Base-by-base conservation (phyloP, 345 rosid genomes). In the Litchi chinensis region DNA sequence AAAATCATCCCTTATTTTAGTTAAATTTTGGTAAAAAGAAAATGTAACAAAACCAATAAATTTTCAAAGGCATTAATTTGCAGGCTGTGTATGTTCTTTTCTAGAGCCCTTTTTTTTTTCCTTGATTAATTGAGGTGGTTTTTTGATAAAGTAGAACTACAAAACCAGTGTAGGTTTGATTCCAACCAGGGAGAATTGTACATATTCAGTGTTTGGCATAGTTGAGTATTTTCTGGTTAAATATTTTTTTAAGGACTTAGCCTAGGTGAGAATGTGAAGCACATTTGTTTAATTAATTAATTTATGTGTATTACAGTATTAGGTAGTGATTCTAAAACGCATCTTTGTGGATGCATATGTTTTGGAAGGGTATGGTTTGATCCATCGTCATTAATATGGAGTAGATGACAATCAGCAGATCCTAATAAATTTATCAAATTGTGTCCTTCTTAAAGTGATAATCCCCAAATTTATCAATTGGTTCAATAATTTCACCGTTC, bases 301-400 rank as follows among this genome's bases (percentile, higher is more conserved):
- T 19, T 59, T 18, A 59, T 6, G 1, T 59, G 37, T 3, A 32
- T 32, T 32, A 32, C 37, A 32, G 11, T 6, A 18, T 59, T n/a
- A 59, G 64, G n/a, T 59, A 18, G 64, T 59, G 64, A n/a, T 59
- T 59, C 63, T n/a, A 21, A 59, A 26, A 12, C 22, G 19, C 18
- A 41, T 60, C 40, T 60, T 6, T 19, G 67, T 60, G 68, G 77
- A 40, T 59, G 52, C 5, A 74, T 43, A 60, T 60, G 68, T 8
- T 3, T 74, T 60, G 77, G 77, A 74, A 60, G 40, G 46, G 39
- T 16, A 50, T 62, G 56, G 68, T 50, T 13, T 50, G 56, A 50
- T 50, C 5, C 56, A 50, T 50, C 56, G 13, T 50, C 19, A 50
- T 50, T 50, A 13, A 50, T 50, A 4, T 13, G 18, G 56, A 5